Conservation (phyloP, 1,284 basidiomycete species). For the Erythrobasidium hasegawianum region DNA sequence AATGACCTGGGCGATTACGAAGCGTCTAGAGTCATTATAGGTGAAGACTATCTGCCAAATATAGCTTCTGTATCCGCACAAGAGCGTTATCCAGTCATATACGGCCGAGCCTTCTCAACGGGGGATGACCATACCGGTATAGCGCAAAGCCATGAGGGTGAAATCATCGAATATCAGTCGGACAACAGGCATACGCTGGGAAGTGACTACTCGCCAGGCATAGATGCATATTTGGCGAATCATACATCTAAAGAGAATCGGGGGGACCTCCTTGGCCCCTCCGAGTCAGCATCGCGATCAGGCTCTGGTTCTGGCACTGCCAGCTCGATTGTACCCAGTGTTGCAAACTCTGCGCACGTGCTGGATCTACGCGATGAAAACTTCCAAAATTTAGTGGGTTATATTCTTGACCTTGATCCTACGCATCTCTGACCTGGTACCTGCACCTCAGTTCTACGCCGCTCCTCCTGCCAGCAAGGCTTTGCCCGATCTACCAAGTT, state of each 20-base stretch:
- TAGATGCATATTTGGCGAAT: background rate
- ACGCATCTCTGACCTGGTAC: no score
- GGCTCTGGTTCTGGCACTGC: slow-evolving; percentile 7
- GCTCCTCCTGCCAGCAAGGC: slow-evolving; percentile 26
- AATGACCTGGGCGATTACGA: slow-evolving; percentile 21
- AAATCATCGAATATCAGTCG: slow-evolving; percentile 15
- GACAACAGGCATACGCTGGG: background rate
- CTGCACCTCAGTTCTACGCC: slow-evolving; percentile 18
- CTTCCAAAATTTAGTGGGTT: slow-evolving; percentile 25
- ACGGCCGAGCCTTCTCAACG: slow-evolving; percentile 30
- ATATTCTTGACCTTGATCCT: no score
- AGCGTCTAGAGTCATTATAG: slow-evolving; percentile 32
- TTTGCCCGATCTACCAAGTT: slow-evolving; percentile 13
- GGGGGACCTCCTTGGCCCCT: background rate
- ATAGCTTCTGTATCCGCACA: slow-evolving; percentile 4
- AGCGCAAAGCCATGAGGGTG: slow-evolving; percentile 10
- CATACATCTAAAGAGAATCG: background rate
- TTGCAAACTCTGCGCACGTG: slow-evolving; percentile 8
- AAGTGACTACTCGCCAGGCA: background rate
- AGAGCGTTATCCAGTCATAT: slow-evolving; percentile 27
- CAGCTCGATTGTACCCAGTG: slow-evolving; percentile 3
- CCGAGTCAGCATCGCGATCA: background rate
- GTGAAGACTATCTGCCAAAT: slow-evolving; percentile 20
- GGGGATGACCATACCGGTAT: slow-evolving; percentile 15
- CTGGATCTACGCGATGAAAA: slow-evolving; percentile 29